Evolutionary conservation across 2,329 filamentous ascomycete genomes (phyloP).

Genomic region (Pseudogymnoascus sp.): DNA sequence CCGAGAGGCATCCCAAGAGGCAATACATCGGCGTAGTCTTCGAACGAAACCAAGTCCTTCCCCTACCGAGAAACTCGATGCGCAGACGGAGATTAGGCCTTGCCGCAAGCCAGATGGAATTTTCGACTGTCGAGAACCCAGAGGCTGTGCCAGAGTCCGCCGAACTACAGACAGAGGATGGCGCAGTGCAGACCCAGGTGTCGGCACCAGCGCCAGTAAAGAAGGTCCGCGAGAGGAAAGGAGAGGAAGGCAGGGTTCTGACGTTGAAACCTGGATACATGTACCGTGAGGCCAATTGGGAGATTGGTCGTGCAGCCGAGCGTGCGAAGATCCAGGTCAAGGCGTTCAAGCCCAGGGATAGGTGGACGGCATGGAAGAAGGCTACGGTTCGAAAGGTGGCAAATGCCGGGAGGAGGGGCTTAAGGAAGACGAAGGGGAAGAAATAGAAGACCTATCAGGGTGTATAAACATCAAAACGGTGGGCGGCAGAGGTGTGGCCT

Average conservation of each 20-base stretch:
- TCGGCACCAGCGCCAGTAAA: constrained; percentile 8
- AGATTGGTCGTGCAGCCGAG: constrained; percentile 57
- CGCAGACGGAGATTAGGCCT: constrained; percentile 70
- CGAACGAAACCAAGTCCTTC: constrained; percentile 70
- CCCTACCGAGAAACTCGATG: constrained; percentile 64
- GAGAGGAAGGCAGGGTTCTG: constrained; percentile 30
- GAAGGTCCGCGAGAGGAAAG: constrained; percentile 23
- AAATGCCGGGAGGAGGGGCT: constrained; percentile 45
- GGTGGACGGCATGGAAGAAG: constrained; percentile 58
- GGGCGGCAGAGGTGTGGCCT: not conserved
- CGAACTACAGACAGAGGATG: constrained; percentile 13
- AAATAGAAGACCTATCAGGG: not conserved
- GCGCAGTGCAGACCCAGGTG: constrained; percentile 12
- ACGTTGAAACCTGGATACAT: constrained; percentile 49
- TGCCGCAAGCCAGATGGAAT: constrained; percentile 44
- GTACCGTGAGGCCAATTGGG: constrained; percentile 58
- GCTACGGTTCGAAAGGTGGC: constrained; percentile 40
- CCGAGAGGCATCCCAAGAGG: constrained; percentile 68
- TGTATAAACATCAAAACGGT: not conserved
- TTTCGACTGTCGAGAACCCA: constrained; percentile 16
- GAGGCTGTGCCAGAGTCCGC: constrained; percentile 10
- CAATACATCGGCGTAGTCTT: constrained; percentile 95
- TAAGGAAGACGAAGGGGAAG: constrained; percentile 29
- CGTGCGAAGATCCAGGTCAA: constrained; percentile 49
- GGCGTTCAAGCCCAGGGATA: constrained; percentile 46